These are phyloP conservation scores for Podila epigama DNA, from an alignment of 192 early-diverging fungal genomes.

Conservation along the genomic window DNA sequence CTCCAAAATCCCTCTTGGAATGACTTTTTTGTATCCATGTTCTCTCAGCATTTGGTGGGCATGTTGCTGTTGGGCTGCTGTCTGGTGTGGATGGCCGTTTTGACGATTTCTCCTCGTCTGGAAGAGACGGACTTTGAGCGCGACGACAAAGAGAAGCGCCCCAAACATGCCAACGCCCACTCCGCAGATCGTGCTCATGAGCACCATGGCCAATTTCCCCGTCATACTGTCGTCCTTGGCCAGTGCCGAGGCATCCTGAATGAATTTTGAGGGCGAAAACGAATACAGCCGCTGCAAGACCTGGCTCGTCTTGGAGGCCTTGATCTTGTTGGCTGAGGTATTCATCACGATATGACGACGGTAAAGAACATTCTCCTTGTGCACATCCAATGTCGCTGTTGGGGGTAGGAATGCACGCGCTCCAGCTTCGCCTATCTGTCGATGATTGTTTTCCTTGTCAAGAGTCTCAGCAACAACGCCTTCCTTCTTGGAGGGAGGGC, in stretches of 20 bases:
- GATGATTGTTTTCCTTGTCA: not conserved
- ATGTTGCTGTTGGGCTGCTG: constrained; percentile 9
- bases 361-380: not conserved
- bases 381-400: not conserved
- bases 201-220: constrained; percentile 19
- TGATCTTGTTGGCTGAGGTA: not conserved
- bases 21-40: constrained; percentile 14
- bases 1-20: constrained; percentile 3
- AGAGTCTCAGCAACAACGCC: too few species aligned
- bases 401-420: not conserved
- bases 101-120: constrained; percentile 1
- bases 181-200: constrained; percentile 35
- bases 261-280: constrained; percentile 18
- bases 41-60: constrained; percentile 1
- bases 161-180: constrained; percentile 41
- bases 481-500: not conserved
- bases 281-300: constrained; percentile 10
- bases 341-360: too few species aligned
- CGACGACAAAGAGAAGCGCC: constrained; percentile 32
- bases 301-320: not conserved
- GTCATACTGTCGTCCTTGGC: constrained; percentile 7
- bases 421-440: not conserved
- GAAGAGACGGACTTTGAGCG: constrained; percentile 29
- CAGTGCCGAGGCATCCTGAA: constrained; percentile 1
- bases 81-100: not conserved